phyloP scores from a whole-genome alignment of 2,329 filamentous ascomycete genomes.

The Tricladium varicosporioides region DNA sequence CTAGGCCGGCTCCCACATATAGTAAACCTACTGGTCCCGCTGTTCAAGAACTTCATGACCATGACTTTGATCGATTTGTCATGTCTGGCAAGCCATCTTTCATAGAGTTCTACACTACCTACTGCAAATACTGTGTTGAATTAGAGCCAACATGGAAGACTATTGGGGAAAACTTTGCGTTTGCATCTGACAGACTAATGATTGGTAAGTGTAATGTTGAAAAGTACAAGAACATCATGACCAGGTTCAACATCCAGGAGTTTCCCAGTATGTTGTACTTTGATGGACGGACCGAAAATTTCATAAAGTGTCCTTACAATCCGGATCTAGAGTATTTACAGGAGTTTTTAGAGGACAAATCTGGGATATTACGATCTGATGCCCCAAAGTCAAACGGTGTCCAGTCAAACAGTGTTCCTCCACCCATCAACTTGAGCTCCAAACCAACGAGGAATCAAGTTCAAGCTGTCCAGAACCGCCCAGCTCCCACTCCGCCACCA shows the following conservation, averaged over 20 bases:
- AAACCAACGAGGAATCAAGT: constrained; percentile 45
- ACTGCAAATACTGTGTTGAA: constrained; percentile 94
- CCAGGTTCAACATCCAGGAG: constrained; percentile 70
- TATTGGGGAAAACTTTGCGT: constrained; percentile 73
- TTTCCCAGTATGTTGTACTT: constrained; percentile 99
- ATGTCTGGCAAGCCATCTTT: constrained; percentile 90
- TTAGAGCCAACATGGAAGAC: constrained; percentile 87
- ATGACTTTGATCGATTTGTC: constrained; percentile 87
- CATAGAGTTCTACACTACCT: constrained; percentile 97
- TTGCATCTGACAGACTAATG: constrained; percentile 68
- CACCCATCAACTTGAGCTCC: constrained; percentile 30
- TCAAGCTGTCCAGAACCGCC: constrained; percentile 37
- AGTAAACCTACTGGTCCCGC: constrained; percentile 13
- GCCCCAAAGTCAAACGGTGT: constrained; percentile 14
- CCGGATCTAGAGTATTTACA: constrained; percentile 22
- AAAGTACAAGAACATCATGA: constrained; percentile 70
- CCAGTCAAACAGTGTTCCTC: constrained; percentile 24
- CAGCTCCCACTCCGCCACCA: constrained; percentile 21
- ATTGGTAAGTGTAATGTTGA: constrained; percentile 95
- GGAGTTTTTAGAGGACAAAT: constrained; percentile 27
- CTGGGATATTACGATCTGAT: constrained; percentile 24
- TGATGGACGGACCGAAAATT: constrained; percentile 32
- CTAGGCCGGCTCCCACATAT: constrained; percentile 16
- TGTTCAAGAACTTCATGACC: constrained; percentile 81
- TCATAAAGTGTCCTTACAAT: constrained; percentile 21